Conservation (phyloP, 106 monocot genomes). For the Platanthera guangdongensis region DNA sequence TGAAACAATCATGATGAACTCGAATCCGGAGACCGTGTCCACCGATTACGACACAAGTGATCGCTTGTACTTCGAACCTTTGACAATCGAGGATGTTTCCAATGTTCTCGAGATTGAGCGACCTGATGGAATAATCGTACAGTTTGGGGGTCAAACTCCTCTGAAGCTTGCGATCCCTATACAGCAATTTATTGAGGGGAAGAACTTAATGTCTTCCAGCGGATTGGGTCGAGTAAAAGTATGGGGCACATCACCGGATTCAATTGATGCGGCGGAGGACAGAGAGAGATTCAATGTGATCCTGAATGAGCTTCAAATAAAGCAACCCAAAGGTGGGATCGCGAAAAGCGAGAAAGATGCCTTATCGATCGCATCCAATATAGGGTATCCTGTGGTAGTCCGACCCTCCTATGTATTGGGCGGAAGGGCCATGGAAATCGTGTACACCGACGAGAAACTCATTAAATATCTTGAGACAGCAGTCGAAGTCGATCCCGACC, state of each 20-base stretch:
- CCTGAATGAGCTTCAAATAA: slow-evolving; percentile 64
- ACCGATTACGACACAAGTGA: slow-evolving; percentile 99
- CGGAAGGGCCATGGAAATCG: slow-evolving; percentile 97
- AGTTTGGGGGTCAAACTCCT: slow-evolving; percentile 98
- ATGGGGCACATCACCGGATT: slow-evolving; percentile 97
- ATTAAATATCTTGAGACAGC: slow-evolving; percentile 78
- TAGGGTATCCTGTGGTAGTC: slow-evolving; percentile 97
- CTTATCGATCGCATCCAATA: slow-evolving; percentile 49
- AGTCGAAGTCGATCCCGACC: slow-evolving; percentile 87
- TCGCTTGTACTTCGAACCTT: slow-evolving; percentile 87
- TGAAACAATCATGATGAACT: slow-evolving; percentile 99
- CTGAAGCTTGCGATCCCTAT: slow-evolving; percentile 90
- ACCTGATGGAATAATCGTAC: slow-evolving; percentile 91
- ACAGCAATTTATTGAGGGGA: slow-evolving; percentile 61
- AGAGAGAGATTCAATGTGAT: slow-evolving; percentile 88
- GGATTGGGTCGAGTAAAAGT: slow-evolving; percentile 53
- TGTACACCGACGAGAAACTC: slow-evolving; percentile 82
- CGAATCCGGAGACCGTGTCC: slow-evolving; percentile 96
- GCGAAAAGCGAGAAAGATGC: slow-evolving; percentile 86
- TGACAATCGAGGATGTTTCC: slow-evolving; percentile 83
- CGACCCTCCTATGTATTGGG: slow-evolving; percentile 94
- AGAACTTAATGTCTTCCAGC: slow-evolving; percentile 36
- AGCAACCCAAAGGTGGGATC: slow-evolving; percentile 93
- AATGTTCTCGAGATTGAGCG: slow-evolving; percentile 90
- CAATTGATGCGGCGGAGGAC: slow-evolving; percentile 96